These are phyloP conservation scores for Pseudopyricularia javanii DNA, from an alignment of 2,329 filamentous ascomycete species.

Conservation along the genomic window DNA sequence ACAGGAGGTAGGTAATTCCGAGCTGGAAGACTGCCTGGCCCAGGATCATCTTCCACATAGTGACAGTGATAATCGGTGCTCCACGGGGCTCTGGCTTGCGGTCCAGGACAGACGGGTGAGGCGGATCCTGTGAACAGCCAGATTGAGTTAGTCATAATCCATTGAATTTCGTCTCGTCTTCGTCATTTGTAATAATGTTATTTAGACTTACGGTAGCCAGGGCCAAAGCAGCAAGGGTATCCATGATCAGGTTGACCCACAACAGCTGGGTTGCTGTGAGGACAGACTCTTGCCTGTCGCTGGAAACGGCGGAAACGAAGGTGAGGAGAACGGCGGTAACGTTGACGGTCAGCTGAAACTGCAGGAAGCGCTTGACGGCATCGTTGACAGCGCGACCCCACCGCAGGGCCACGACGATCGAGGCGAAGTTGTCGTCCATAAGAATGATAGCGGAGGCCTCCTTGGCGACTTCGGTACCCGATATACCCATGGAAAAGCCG, in stretches of 20 bases:
- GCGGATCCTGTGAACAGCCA: slow-evolving; percentile 46
- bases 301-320: slow-evolving; percentile 76
- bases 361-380: slow-evolving; percentile 64
- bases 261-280: slow-evolving; percentile 46
- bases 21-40: slow-evolving; percentile 88
- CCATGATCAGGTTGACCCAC: slow-evolving; percentile 97
- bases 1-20: slow-evolving; percentile 64
- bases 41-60: slow-evolving; percentile 99
- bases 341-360: slow-evolving; percentile 75
- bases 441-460: slow-evolving; percentile 76
- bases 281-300: slow-evolving; percentile 56
- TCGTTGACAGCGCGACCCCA: slow-evolving; percentile 73
- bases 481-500: slow-evolving; percentile 77
- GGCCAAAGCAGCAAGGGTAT: slow-evolving; percentile 81
- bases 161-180: too few species aligned
- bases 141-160: slow-evolving; percentile 17
- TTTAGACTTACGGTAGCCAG: slow-evolving; percentile 43
- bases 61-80: slow-evolving; percentile 60
- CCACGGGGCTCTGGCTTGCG: slow-evolving; percentile 54
- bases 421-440: slow-evolving; percentile 80
- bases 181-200: not conserved
- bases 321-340: slow-evolving; percentile 80
- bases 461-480: slow-evolving; percentile 74
- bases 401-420: slow-evolving; percentile 73
- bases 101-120: slow-evolving; percentile 66